phyloP scores from a whole-genome alignment of 2,329 filamentous ascomycete genomes.

The Cladosporium austrohemisphaericum region DNA sequence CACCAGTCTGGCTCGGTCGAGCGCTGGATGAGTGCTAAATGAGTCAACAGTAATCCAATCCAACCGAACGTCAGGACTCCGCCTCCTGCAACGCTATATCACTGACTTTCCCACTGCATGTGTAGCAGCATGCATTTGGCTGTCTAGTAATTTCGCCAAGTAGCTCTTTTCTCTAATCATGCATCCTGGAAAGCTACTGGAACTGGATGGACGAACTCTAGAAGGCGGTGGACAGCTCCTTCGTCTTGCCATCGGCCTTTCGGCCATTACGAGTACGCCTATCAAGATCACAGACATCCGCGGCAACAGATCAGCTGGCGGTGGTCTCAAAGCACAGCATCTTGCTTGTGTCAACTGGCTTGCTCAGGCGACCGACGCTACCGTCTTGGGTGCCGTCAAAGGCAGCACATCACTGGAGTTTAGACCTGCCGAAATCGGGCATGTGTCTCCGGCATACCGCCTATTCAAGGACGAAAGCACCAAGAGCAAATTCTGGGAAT shows the following conservation, averaged over 20 bases:
- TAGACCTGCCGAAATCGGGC: slow-evolving; percentile 23
- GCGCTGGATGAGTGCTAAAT: not conserved
- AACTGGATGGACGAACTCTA: slow-evolving; percentile 54
- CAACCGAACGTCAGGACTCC: not conserved
- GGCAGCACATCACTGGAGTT: slow-evolving; percentile 44
- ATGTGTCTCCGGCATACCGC: slow-evolving; percentile 22
- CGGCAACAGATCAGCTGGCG: slow-evolving; percentile 49
- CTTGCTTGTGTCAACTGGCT: slow-evolving; percentile 54
- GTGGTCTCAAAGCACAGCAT: slow-evolving; percentile 57
- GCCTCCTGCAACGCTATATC: too few relatives aligned
- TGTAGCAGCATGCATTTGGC: too few relatives aligned
- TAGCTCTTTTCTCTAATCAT: not conserved
- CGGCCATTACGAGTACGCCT: slow-evolving; percentile 49
- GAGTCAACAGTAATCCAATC: not conserved
- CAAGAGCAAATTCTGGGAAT: slow-evolving; percentile 26
- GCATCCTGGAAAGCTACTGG: slow-evolving; percentile 23
- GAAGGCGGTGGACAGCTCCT: slow-evolving; percentile 62
- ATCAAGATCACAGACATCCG: slow-evolving; percentile 53
- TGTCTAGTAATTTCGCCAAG: not conserved
- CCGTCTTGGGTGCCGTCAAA: slow-evolving; percentile 38
- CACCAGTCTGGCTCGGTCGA: too few relatives aligned
- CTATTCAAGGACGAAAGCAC: slow-evolving; percentile 6
- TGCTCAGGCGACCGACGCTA: slow-evolving; percentile 46
- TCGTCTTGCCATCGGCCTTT: slow-evolving; percentile 53
- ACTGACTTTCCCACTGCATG: too few relatives aligned